Base-by-base conservation (phyloP, 768 basidiomycete species). In the Strobilomyces dryophilus region DNA sequence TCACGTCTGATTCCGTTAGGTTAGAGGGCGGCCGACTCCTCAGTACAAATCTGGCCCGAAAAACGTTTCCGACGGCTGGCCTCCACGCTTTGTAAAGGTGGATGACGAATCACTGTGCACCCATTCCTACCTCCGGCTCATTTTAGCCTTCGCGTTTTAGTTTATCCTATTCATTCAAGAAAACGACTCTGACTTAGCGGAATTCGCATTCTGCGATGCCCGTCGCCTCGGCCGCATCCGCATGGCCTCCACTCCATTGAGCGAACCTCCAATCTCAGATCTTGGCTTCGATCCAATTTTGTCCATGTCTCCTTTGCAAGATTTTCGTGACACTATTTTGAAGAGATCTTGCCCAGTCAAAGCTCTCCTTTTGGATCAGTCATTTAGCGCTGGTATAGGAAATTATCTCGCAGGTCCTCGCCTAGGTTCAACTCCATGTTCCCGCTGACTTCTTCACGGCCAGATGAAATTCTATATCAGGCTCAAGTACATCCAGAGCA, bases 271-370 rank as follows among this genome's bases (percentile, higher is more conserved):
- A 3, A 85, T 91, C 29, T 86, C 83, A 18, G 71, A 73, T 14
- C 76, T 90, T 6, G 88, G 89, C 4, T 89, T 90, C 63, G 89
- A 91, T 65, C 89, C 89, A 10, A 79, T 89, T 41, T 71, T 88
- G 40, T 79, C 73, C 35, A 87, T 87, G 81, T 86, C 84, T 8
- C 53, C 74, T 27, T 58, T 85, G 1, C 73, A 73, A 8, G 73
- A 78, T 32, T 89, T 88, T 65, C 66, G 69, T 43, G 49, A 62
- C 0, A 56, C 73, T 17, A 73, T 87, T 27, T 64, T 66, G 21
- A 85, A 78, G 58, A 77, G 85, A 49, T 70, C 76, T 5, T 84
- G 84, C 51, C 82, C 88, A 4, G 76, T 87, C 51, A 91, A 90
- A 61, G 82, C 84, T 1, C 73, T 92, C n/a, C 73, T 91, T 14